Base-by-base conservation (phyloP, 331 rosid species). In the Erythrophleum ivorense region DNA sequence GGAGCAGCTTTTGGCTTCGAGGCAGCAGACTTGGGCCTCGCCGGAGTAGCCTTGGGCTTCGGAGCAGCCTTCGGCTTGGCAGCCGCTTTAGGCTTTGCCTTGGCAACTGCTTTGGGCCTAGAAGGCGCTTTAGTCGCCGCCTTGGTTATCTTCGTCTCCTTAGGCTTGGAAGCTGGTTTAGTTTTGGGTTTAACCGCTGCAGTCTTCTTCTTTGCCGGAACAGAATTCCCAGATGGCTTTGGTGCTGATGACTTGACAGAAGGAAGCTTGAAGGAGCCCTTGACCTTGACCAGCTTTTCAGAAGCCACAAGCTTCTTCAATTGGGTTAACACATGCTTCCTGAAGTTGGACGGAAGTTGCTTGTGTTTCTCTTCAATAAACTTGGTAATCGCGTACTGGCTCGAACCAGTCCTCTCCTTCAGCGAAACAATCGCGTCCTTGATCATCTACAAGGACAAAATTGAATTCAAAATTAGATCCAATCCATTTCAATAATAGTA, bases 301-400 rank as follows among this genome's bases (percentile, higher is more conserved):
- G 95, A 81, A 52, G 88, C 85, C 9, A 94, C 97, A 3, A 92
- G 97, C 90, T 91, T 94, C 95, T 91, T 94, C 82, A 84, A 81
- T 59, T 94, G 95, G 72, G 40, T 83, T 33, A 92, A 83, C 57
- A 90, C 62, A 31, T 90, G 79, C 91, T 94, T 94, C 91, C 78
- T 91, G 85, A 94, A 94, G 87, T 88, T 91, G 2, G 91, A 7
- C 0, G 98, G 97, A 7, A 94, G 91, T 3, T 91, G 77, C 82
- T 92, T 91, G 4, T 94, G 90, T 86, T 94, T 94, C 80, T 91
- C 97, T 48, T 94, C 98, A 0, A 90, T 76, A 73, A 88, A 89
- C 87, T 88, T 92, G 0, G 97, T 83, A 54, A 94, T 89, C 75
- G 98, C 98, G 19, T 92, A 89, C 84, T 94, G 98, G 80, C 98